Evolutionary conservation across 768 basidiomycete genomes (phyloP).

Genomic region (Boletus pseudopeckii): DNA sequence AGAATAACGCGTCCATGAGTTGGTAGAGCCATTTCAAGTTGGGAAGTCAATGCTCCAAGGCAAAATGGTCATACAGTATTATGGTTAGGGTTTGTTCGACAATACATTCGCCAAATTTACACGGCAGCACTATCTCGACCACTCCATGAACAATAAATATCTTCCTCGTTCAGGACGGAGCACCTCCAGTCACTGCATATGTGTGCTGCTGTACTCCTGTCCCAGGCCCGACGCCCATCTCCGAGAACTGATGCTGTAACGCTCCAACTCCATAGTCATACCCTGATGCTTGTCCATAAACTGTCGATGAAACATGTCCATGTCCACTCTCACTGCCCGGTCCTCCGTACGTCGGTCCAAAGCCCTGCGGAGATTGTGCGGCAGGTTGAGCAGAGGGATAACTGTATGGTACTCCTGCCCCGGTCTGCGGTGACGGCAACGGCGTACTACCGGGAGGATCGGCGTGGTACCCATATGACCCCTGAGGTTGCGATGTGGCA

Average conservation of each 20-base stretch:
- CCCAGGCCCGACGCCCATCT: constrained; percentile 26
- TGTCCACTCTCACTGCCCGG: constrained; percentile 24
- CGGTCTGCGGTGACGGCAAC: neutral
- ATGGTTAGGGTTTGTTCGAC: constrained; percentile 22
- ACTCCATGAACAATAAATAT: neutral
- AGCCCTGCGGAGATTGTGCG: constrained; percentile 16
- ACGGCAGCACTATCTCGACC: neutral
- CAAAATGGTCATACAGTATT: neutral
- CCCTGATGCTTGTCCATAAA: constrained; percentile 17
- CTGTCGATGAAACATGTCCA: constrained; percentile 15
- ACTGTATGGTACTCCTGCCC: constrained; percentile 11
- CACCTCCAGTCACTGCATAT: constrained; percentile 19
- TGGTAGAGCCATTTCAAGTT: constrained; percentile 65
- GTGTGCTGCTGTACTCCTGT: constrained; percentile 20
- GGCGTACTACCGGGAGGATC: constrained; percentile 11
- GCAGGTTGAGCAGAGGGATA: constrained; percentile 15
- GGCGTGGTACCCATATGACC: constrained; percentile 18
- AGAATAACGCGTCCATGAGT: constrained; percentile 85
- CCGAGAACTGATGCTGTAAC: constrained; percentile 32
- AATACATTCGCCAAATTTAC: neutral
- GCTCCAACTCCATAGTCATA: constrained; percentile 24
- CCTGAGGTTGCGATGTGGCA: constrained; percentile 16
- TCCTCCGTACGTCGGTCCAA: constrained; percentile 12
- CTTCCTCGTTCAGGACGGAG: constrained; percentile 12
- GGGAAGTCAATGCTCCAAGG: neutral